Evolutionary conservation across 257 asterid genomes (phyloP), one percentile per base, ranked within the genome.

Genomic region (Salvia rosmarinus): DNA sequence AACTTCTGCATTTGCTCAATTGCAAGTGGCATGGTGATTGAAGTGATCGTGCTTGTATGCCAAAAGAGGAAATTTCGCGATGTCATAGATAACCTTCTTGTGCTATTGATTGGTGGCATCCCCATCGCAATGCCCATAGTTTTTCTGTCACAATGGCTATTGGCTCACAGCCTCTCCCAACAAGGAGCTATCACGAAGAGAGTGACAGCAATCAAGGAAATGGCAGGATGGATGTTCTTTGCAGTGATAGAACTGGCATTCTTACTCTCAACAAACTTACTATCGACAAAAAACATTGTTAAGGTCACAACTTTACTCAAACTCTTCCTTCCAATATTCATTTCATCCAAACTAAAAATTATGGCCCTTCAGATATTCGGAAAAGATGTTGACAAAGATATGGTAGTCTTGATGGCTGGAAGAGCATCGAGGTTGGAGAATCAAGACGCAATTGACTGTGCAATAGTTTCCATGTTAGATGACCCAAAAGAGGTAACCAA

Each of bases 151-250:
- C 95, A 5, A 88, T 88, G 95, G 95, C 95, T 7, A 88, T 88
- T 51, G 95, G 96, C 55, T 89, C 96, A 32, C 96, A 89, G 92
- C 40, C 83, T 89, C 17, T 86, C 95, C 0, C 82, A 86, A 77
- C 95, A 88, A 80, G 94, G 96, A 13, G 96, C 96, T 42, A 89
- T 87, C 16, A 89, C 96, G 8, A 89, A 89, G 76, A 83, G 96
- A 80, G 87, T 89, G 96, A 89, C 96, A 14, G 96, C 96, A 16
- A 89, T 89, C 6, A 94, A 89, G 62, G 96, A 89, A 68, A 82
- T 89, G 96, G 96, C 96, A 4, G 96, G 28, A 89, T 89, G 96
- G 96, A 89, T 71, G 96, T 89, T 11, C 84, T 89, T 3, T 89
- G 96, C 75, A 87, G 94, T 47, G 96, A 89, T 68, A 89, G 87